Percentiles rank a stretch among this genome's conserved stretches.
These are phyloP conservation scores for Stagonosporopsis vannaccii DNA, from an alignment of 2,329 filamentous ascomycete species.

Conservation along the genomic window DNA sequence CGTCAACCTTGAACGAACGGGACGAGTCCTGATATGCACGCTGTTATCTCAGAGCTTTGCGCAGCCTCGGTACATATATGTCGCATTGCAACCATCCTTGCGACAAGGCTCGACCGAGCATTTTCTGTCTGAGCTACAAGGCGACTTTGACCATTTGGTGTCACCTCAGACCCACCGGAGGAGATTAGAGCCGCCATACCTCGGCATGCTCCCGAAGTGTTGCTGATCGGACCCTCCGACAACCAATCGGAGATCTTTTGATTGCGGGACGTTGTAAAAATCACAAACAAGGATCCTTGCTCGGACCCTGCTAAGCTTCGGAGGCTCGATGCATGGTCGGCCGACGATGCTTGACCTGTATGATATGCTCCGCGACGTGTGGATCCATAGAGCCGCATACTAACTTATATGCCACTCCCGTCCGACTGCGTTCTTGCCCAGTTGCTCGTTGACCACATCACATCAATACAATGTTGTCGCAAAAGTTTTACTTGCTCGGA, in stretches of 20 bases:
- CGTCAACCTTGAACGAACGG: constrained; percentile 16
- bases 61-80: constrained; percentile 18
- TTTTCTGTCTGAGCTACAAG: constrained; percentile 12
- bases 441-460: constrained; percentile 9
- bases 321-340: constrained; percentile 9
- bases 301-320: constrained; percentile 16
- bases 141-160: constrained; percentile 15
- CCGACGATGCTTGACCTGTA: constrained; percentile 12
- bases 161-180: constrained; percentile 11
- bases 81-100: constrained; percentile 10
- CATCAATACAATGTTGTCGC: constrained; percentile 23
- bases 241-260: constrained; percentile 8
- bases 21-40: constrained; percentile 17
- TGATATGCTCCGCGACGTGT: constrained; percentile 8
- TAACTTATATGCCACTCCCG: constrained; percentile 15
- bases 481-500: constrained; percentile 40
- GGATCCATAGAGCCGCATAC: constrained; percentile 1
- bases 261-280: constrained; percentile 14
- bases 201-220: constrained; percentile 17
- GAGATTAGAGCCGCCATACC: constrained; percentile 15
- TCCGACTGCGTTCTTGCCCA: constrained; percentile 7
- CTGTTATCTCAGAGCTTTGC: constrained; percentile 13
- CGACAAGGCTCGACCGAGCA: constrained; percentile 13
- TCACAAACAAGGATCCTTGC: constrained; percentile 7
- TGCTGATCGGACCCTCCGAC: neutral